Conservation (phyloP, 306 rosid genomes). For the Nissolia schottii region DNA sequence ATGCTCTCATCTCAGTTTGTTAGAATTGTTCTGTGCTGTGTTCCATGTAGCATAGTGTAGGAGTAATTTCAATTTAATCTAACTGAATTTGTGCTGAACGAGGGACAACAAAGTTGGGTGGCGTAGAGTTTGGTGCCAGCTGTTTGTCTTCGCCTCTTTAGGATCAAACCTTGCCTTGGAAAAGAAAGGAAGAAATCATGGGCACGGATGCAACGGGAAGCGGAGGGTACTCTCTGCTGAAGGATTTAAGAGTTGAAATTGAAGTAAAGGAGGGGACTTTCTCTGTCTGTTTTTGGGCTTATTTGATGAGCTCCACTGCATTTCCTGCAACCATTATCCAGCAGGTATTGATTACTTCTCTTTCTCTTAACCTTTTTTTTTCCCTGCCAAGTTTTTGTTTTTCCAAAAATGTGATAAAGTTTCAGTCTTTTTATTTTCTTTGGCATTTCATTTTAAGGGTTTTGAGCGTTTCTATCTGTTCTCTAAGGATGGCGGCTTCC, state of each 20-base stretch:
- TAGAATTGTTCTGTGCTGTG: no score
- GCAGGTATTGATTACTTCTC: slow-evolving; percentile 39
- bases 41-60: no score
- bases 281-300: slow-evolving; percentile 80
- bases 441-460: neutral
- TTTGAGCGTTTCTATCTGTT: neutral
- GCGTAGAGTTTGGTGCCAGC: no score
- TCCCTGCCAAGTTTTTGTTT: neutral
- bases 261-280: slow-evolving; percentile 49
- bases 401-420: neutral
- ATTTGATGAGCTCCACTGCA: slow-evolving; percentile 48
- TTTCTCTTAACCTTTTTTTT: neutral
- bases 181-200: slow-evolving; percentile 29
- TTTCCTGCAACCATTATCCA: slow-evolving; percentile 64
- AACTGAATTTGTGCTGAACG: no score
- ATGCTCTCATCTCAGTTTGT: no score
- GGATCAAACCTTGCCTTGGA: no score
- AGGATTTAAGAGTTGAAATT: slow-evolving; percentile 60
- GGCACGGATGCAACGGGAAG: slow-evolving; percentile 32
- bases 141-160: neutral
- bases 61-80: no score
- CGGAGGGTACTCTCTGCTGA: slow-evolving; percentile 47
- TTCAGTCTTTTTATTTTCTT: neutral
- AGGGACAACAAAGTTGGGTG: no score
- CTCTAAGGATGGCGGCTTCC: neutral